Base-by-base conservation (phyloP, 805 yeast species). In the Tetrapisispora arboricola region DNA sequence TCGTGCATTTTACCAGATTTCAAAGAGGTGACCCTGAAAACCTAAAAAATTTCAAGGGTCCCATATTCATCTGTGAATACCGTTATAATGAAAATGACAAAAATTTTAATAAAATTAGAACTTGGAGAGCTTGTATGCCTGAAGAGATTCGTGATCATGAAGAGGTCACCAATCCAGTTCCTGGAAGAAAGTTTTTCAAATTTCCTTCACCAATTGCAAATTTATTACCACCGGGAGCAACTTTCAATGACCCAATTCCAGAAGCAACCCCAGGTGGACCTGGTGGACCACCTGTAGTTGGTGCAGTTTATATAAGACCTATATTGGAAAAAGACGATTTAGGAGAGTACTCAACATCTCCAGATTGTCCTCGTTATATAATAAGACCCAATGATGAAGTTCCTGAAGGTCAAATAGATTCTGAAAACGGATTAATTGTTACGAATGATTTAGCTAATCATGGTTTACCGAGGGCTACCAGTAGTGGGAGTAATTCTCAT, bases 51-150 rank as follows among this genome's bases (percentile, higher is more conserved):
- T 22, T 34, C 17, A 17, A 22, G 4, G 82, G 85, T 9, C 90
- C 92, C 5, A 73, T 94, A 58, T 92, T 87, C 63, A 80, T 92
- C 49, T 92, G 97, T 66, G 98, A 92, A 62, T 84, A 77, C 61
- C 79, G 98, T 55, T 92, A 88, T 64, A 90, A 90, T 57, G 96
- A 90, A 58, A 71, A 76, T 41, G 95, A 85, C 52, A 84, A 85
- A 60, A 81, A 79, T 21, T 92, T 92, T 70, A 92, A 90, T 63
- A 83, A 90, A 57, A 92, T 92, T 53, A 75, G 97, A 57, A 90
- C 97, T 3, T 92, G 98, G 98, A 90, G 86, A 64, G 96, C 96
- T 6, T 92, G 97, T 68, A 71, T 92, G 50, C 98, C 98, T 0
- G 97, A 92, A 63, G 97, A 90, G 61, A 81, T 88, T 32, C 77